These are phyloP conservation scores for Xylaria sp. DNA, from an alignment of 2,329 filamentous ascomycete species.

Conservation along the genomic window DNA sequence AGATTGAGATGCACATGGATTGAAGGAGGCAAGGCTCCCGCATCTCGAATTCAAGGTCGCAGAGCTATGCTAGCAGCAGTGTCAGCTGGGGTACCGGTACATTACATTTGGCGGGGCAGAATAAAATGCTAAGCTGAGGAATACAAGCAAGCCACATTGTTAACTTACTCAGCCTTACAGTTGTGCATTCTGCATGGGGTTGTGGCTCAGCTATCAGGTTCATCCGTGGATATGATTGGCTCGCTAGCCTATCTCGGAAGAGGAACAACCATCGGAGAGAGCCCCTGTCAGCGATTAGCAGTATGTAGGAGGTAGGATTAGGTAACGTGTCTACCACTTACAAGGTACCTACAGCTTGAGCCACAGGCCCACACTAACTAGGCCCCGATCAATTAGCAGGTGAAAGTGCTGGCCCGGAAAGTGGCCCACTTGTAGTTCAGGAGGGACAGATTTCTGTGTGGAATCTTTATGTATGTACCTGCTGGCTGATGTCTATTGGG, in stretches of 20 bases:
- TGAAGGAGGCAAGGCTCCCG: constrained; percentile 18
- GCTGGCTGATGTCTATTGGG: constrained; percentile 29
- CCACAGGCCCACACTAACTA: constrained; percentile 22
- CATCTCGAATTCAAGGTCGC: constrained; percentile 16
- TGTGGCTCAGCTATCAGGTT: background rate
- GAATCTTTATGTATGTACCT: constrained; percentile 19
- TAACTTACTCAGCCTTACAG: background rate
- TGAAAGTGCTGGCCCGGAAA: constrained; percentile 6
- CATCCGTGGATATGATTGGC: background rate
- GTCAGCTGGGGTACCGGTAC: constrained; percentile 14
- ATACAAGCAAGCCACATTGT: background rate
- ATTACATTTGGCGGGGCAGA: constrained; percentile 29
- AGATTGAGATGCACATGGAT: constrained; percentile 3
- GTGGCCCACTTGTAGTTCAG: constrained; percentile 38
- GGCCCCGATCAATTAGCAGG: constrained; percentile 16
- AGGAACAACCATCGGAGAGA: background rate
- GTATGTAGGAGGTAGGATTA: too few species aligned
- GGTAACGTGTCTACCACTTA: background rate
- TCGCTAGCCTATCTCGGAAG: background rate
- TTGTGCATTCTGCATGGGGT: background rate
- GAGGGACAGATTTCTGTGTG: constrained; percentile 48
- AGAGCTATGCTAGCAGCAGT: constrained; percentile 1
- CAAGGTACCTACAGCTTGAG: background rate
- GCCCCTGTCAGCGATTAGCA: background rate
- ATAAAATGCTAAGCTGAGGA: background rate